phyloP scores from a whole-genome alignment of 2,329 filamentous ascomycete genomes.

The Penicillium hesseltinei region DNA sequence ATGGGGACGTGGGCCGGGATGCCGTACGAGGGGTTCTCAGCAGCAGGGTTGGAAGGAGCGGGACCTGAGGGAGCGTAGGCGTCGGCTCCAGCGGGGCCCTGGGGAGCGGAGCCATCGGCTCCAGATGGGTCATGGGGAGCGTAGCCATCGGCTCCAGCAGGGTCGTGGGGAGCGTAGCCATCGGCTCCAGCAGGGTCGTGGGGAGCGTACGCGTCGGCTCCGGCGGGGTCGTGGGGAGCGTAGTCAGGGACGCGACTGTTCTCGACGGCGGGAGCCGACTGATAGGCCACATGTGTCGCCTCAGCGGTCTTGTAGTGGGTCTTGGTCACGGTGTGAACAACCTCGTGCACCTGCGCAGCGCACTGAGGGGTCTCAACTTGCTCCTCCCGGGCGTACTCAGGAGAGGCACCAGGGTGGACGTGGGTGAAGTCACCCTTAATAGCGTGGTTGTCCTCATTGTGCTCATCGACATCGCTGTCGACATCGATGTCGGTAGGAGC shows the following conservation, averaged over 20 bases:
- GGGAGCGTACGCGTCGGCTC: neutral
- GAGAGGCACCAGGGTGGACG: constrained; percentile 6
- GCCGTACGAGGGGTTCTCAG: neutral
- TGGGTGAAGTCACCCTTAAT: constrained; percentile 20
- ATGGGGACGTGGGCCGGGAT: neutral
- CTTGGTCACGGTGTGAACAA: constrained; percentile 31
- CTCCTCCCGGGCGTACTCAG: constrained; percentile 3
- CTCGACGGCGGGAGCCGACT: neutral
- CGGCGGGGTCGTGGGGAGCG: neutral
- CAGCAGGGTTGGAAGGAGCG: neutral
- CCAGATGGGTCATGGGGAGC: neutral
- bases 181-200: too few species aligned
- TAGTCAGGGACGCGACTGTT: neutral
- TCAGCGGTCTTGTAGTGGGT: constrained; percentile 19
- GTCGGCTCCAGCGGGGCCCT: neutral
- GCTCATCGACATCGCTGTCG: constrained; percentile 15
- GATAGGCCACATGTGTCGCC: constrained; percentile 2
- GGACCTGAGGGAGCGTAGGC: neutral
- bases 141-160: neutral
- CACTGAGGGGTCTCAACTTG: constrained; percentile 13
- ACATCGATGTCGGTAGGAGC: constrained; percentile 9
- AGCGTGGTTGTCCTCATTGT: constrained; percentile 26
- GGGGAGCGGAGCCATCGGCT: neutral
- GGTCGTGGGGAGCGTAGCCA: neutral
- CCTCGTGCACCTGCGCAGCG: constrained; percentile 19